Evolutionary conservation across 805 yeast species (phyloP).

Genomic region (Barnettozyma californica): DNA sequence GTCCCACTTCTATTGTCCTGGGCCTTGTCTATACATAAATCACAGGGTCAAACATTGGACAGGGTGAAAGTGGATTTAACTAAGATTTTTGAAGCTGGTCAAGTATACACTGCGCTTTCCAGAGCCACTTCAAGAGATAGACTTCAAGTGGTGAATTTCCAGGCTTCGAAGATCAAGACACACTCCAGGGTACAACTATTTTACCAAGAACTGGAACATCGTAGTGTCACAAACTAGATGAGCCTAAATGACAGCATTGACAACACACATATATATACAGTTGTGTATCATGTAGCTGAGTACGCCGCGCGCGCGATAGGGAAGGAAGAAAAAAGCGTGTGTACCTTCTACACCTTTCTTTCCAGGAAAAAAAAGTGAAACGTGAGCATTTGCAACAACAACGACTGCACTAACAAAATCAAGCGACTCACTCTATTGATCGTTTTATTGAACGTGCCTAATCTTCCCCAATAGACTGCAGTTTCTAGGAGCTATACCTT

Average conservation of each 20-base stretch:
- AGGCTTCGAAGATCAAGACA: slow-evolving; percentile 50
- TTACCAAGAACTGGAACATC: slow-evolving; percentile 39
- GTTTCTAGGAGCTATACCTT: background rate
- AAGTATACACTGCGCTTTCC: slow-evolving; percentile 76
- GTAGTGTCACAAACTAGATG: background rate
- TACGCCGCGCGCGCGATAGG: background rate
- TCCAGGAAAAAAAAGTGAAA: background rate
- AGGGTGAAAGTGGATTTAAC: slow-evolving; percentile 64
- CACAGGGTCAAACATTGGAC: slow-evolving; percentile 79
- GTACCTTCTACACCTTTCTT: background rate
- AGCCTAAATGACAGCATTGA: too few relatives aligned
- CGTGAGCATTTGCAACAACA: background rate
- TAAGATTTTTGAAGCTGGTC: slow-evolving; percentile 73
- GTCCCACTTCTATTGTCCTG: slow-evolving; percentile 70
- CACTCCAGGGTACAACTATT: slow-evolving; percentile 57
- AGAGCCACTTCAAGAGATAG: slow-evolving; percentile 67
- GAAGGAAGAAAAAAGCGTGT: background rate
- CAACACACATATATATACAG: too few relatives aligned
- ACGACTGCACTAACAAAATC: background rate
- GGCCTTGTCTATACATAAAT: slow-evolving; percentile 81
- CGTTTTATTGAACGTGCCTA: background rate
- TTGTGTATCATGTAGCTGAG: background rate
- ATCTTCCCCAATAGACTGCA: background rate
- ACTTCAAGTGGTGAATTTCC: slow-evolving; percentile 62
- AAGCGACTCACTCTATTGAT: background rate